These are phyloP conservation scores for Claviceps arundinis DNA, from an alignment of 2,329 filamentous ascomycete species.

Conservation along the genomic window DNA sequence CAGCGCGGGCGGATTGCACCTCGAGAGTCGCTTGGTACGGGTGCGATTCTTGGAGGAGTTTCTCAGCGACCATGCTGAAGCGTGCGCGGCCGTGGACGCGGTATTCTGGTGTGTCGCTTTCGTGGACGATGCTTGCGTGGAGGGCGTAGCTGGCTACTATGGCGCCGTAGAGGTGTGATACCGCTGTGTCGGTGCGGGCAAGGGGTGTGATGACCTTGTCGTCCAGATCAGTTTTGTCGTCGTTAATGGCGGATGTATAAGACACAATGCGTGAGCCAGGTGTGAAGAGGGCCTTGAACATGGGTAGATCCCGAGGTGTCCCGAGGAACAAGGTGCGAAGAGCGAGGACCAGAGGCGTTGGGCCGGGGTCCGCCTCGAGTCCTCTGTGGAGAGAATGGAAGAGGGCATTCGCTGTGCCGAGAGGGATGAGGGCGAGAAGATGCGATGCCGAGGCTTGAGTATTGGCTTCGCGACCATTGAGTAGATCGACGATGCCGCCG, in stretches of 20 bases:
- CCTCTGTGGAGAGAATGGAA: constrained; percentile 51
- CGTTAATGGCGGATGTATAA: constrained; percentile 11
- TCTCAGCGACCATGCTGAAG: constrained; percentile 73
- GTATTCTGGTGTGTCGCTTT: constrained; percentile 76
- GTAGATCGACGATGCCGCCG: constrained; percentile 69
- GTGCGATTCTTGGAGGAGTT: constrained; percentile 48
- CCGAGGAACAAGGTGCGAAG: constrained; percentile 50
- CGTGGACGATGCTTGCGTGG: constrained; percentile 77
- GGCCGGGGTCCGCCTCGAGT: constrained; percentile 27
- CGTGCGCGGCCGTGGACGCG: constrained; percentile 63
- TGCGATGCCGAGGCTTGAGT: constrained; percentile 15
- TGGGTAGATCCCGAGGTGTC: constrained; percentile 38
- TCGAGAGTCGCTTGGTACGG: constrained; percentile 32
- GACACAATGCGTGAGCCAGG: constrained; percentile 38
- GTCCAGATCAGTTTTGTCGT: not conserved
- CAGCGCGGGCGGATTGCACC: constrained; percentile 12
- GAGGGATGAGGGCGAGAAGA: constrained; percentile 40
- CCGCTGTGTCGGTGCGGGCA: constrained; percentile 18
- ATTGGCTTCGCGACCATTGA: constrained; percentile 42
- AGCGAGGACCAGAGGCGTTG: constrained; percentile 33
- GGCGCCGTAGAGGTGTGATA: constrained; percentile 48
- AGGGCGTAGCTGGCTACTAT: constrained; percentile 86
- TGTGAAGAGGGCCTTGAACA: constrained; percentile 50
- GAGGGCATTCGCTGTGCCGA: constrained; percentile 53
- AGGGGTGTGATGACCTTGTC: constrained; percentile 3